phyloP scores from a whole-genome alignment of 2,329 filamentous ascomycete genomes.

The Fusarium hostae region DNA sequence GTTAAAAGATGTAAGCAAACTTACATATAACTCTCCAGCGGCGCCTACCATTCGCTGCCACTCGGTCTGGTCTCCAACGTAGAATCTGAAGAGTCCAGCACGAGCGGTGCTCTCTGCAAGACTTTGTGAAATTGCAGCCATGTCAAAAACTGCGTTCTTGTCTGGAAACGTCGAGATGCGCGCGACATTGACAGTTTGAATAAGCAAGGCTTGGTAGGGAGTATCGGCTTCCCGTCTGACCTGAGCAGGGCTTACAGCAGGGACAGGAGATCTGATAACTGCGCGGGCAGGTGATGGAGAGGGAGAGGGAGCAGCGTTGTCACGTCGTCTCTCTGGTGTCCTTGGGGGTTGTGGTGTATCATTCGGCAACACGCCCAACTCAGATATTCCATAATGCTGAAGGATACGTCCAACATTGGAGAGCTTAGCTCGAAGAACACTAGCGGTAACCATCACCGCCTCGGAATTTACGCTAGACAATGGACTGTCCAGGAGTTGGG shows the following conservation, averaged over 20 bases:
- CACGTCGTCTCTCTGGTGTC: neutral
- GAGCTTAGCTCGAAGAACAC: neutral
- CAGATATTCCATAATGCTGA: neutral
- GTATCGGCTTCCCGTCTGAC: neutral
- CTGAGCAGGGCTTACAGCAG: neutral
- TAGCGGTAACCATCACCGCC: neutral
- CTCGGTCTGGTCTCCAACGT: neutral
- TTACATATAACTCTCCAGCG: neutral
- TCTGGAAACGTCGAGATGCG: neutral
- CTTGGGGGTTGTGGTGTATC: neutral
- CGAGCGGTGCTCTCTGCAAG: neutral
- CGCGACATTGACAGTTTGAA: neutral
- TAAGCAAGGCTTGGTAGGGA: neutral
- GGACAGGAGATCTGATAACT: neutral
- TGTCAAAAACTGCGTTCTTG: neutral
- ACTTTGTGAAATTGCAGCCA: neutral
- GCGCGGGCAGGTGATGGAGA: neutral
- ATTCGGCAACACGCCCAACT: accelerated
- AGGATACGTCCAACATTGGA: neutral
- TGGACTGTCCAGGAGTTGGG: neutral
- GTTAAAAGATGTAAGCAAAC: neutral
- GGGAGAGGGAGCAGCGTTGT: neutral
- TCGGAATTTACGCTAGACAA: neutral
- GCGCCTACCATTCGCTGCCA: neutral
- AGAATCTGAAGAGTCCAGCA: neutral